Conservation (phyloP, 2,329 filamentous ascomycete species). For the Colletotrichum plurivorum region DNA sequence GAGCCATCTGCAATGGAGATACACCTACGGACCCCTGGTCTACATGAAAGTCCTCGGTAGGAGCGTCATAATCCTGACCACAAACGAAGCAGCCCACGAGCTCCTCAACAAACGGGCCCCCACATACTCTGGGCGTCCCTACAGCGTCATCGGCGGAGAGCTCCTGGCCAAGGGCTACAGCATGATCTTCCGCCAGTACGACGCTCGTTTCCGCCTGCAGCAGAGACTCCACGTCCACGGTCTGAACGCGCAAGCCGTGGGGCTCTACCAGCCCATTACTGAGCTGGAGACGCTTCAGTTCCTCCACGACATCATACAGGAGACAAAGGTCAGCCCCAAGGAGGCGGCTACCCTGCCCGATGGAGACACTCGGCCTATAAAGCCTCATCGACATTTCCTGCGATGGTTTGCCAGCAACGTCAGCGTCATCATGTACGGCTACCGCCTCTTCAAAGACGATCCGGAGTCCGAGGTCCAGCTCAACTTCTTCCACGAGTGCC, state of each 20-base stretch:
- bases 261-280: conserved; percentile 4
- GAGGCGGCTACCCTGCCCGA: too few relatives aligned
- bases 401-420: background rate
- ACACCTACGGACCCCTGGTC: conserved; percentile 13
- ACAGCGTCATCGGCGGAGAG: conserved; percentile 1
- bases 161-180: conserved; percentile 7
- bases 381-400: background rate
- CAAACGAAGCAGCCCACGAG: conserved; percentile 27
- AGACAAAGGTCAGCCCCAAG: background rate
- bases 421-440: conserved; percentile 10
- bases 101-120: conserved; percentile 24
- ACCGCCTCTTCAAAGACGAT: conserved; percentile 15
- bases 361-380: background rate
- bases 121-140: conserved; percentile 17
- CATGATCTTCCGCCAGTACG: conserved; percentile 29
- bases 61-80: conserved; percentile 14
- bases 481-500: background rate
- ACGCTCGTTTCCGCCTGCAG: conserved; percentile 4
- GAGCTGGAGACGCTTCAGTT: conserved; percentile 21
- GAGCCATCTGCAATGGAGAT: conserved; percentile 21
- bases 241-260: background rate
- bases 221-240: conserved; percentile 15
- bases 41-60: conserved; percentile 1
- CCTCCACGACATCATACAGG: conserved; percentile 10
- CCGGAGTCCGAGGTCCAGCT: conserved; percentile 2